Percentiles rank a stretch among this genome's conserved stretches.
Evolutionary conservation across 2,329 filamentous ascomycete genomes (phyloP).

Genomic region (Bipolaris oryzae): DNA sequence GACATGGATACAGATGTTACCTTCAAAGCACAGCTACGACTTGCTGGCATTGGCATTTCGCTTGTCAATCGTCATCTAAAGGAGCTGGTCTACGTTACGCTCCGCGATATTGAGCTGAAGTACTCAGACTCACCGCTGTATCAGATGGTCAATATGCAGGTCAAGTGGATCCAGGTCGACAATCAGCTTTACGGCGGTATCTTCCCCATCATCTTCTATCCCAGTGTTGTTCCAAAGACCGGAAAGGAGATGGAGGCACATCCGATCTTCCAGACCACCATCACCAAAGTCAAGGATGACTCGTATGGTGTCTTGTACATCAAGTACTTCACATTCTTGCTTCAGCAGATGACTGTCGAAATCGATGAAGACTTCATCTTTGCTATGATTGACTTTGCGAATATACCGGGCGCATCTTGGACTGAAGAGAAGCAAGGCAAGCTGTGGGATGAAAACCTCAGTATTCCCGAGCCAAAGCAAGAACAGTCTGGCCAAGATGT

Average conservation of each 20-base stretch:
- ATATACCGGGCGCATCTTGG: slow-evolving; percentile 90
- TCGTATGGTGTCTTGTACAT: slow-evolving; percentile 98
- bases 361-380: slow-evolving; percentile 99
- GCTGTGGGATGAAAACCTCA: slow-evolving; percentile 86
- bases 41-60: slow-evolving; percentile 91
- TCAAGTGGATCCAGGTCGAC: slow-evolving; percentile 99
- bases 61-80: slow-evolving; percentile 90
- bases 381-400: slow-evolving; percentile 91
- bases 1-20: slow-evolving; percentile 85
- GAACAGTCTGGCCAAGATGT: slow-evolving; percentile 88
- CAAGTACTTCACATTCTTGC: slow-evolving; percentile 91
- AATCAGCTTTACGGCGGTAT: slow-evolving; percentile 98
- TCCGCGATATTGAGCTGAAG: slow-evolving; percentile 87
- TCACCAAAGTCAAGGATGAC: slow-evolving; percentile 96
- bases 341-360: slow-evolving; percentile 98
- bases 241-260: slow-evolving; percentile 95
- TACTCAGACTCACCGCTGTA: slow-evolving; percentile 93
- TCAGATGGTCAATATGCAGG: slow-evolving; percentile 85
- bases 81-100: slow-evolving; percentile 91
- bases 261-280: slow-evolving; percentile 88
- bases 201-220: slow-evolving; percentile 96
- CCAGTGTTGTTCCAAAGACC: slow-evolving; percentile 96
- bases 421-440: slow-evolving; percentile 80
- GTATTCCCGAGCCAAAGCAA: slow-evolving; percentile 89
- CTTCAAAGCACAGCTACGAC: slow-evolving; percentile 84